phyloP scores from a whole-genome alignment of 257 asterid genomes.

The Hygrophila difformis region DNA sequence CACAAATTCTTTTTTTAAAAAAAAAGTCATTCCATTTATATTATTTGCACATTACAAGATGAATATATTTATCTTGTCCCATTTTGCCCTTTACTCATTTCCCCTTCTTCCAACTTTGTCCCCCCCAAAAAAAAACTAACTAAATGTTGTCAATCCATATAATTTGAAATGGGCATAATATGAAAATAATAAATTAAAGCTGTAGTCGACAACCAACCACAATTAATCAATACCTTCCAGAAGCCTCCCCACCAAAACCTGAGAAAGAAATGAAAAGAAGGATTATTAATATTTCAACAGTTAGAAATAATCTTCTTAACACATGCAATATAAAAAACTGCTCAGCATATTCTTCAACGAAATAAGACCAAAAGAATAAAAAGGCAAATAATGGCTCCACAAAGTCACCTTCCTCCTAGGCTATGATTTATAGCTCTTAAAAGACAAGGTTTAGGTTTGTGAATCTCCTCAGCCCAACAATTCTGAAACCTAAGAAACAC shows the following conservation, averaged over 20 bases:
- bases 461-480: slow-evolving; percentile 77
- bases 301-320: too few relatives aligned
- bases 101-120: too few relatives aligned
- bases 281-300: neutral
- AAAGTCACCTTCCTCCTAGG: slow-evolving; percentile 86
- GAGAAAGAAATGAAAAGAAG: slow-evolving; percentile 23
- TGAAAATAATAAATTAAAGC: neutral
- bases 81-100: too few relatives aligned
- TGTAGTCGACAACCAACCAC: neutral
- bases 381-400: too few relatives aligned
- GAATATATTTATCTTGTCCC: too few relatives aligned
- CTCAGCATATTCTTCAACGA: slow-evolving; percentile 8
- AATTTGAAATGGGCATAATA: too few relatives aligned
- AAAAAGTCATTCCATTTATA: too few relatives aligned
- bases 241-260: slow-evolving; percentile 99
- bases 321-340: neutral
- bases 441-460: slow-evolving; percentile 83
- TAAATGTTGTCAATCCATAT: too few relatives aligned
- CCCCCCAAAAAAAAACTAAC: too few relatives aligned
- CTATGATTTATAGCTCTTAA: slow-evolving; percentile 78
- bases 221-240: slow-evolving; percentile 65
- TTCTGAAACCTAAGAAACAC: slow-evolving; percentile 62
- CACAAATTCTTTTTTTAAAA: too few relatives aligned
- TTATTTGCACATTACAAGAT: too few relatives aligned
- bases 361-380: slow-evolving; percentile 17